phyloP scores from a whole-genome alignment of 1,284 basidiomycete species.

The Apiotrichum mycotoxinovorans region DNA sequence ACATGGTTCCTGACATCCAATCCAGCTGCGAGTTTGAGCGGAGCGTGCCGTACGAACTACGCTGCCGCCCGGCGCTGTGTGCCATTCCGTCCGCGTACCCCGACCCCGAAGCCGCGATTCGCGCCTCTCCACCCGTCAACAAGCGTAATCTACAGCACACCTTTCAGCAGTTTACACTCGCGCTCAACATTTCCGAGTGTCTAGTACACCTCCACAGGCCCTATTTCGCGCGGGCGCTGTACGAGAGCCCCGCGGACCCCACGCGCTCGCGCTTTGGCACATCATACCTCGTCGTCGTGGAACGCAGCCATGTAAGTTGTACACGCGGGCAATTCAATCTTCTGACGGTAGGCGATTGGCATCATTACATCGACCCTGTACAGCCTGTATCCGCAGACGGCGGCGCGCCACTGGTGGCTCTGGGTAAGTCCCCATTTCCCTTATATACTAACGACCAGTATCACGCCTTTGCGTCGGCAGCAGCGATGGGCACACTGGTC shows the following conservation, averaged over 20 bases:
- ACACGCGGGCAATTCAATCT: conserved; percentile 9
- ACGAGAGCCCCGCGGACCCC: conserved; percentile 21
- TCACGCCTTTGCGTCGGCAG: conserved; percentile 31
- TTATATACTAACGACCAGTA: conserved; percentile 10
- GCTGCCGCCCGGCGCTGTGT: conserved; percentile 23
- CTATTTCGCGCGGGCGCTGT: conserved; percentile 29
- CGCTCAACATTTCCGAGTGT: conserved; percentile 27
- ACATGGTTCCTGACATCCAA: too few species aligned
- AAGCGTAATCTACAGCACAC: conserved; percentile 21
- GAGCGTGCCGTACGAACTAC: conserved; percentile 18
- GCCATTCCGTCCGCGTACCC: conserved; percentile 22
- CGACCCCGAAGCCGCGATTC: conserved; percentile 13
- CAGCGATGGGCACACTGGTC: conserved; percentile 21
- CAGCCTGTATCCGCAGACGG: conserved; percentile 25
- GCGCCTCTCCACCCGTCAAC: conserved; percentile 18
- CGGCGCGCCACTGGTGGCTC: conserved; percentile 28
- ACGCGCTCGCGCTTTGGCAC: conserved; percentile 18
- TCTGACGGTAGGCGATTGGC: too few species aligned
- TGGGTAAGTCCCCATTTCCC: background rate
- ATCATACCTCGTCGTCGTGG: conserved; percentile 28
- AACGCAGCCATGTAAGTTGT: conserved; percentile 31
- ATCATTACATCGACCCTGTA: conserved; percentile 18
- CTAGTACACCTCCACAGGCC: conserved; percentile 31
- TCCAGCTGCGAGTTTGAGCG: conserved; percentile 21
- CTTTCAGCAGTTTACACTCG: conserved; percentile 26